Base-by-base conservation (phyloP, 192 early-diverging fungal species). In the Entomortierella chlamydospora region DNA sequence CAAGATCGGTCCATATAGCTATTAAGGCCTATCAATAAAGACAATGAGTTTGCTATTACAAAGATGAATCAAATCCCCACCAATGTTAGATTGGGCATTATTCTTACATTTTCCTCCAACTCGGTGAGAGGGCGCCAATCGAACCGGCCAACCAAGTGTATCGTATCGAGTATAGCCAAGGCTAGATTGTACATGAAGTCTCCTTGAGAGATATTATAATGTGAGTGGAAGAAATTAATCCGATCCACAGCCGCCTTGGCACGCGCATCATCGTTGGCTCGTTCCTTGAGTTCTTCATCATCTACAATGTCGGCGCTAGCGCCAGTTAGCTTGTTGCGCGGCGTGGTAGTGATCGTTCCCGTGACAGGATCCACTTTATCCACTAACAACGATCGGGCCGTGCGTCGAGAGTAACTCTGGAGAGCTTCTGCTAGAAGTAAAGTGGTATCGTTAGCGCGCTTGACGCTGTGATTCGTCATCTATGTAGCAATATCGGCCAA, bases 181-280 rank as follows among this genome's bases (percentile, higher is more conserved):
- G 52, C 22, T 22, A 84, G 41, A 13, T 68, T 82, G 63, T 77
- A 84, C 22, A 82, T 49, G 29, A 71, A 82, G 53, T 84, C 83
- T 20, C 65, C 81, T 37, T 84, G 74, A 1, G 52, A 59, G 33
- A 84, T 84, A 22, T 31, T 22, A n/a, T 84, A 82, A 34, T 82
- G 70, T 1, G 58, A 68, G 45, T 84, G 83, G 13, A 84, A 47
- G 20, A 70, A 67, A 52, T 84, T 84, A 13, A 84, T 37, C 13
- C 83, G 62, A 18, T 65, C 52, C 17, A 82, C 37, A 22, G 83
- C 72, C 10, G 22, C 22, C 7, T 60, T 43, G 2, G 63, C 22
- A 18, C 82, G 55, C 11, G 50, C 33, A 12, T 70, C 56, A 23
- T 82, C 71, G 29, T 73, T 58, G 8, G 41, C 33, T 49, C 28